Evolutionary conservation across 495 filamentous ascomycete species (phyloP).

Genomic region (Penicillium waksmanii): DNA sequence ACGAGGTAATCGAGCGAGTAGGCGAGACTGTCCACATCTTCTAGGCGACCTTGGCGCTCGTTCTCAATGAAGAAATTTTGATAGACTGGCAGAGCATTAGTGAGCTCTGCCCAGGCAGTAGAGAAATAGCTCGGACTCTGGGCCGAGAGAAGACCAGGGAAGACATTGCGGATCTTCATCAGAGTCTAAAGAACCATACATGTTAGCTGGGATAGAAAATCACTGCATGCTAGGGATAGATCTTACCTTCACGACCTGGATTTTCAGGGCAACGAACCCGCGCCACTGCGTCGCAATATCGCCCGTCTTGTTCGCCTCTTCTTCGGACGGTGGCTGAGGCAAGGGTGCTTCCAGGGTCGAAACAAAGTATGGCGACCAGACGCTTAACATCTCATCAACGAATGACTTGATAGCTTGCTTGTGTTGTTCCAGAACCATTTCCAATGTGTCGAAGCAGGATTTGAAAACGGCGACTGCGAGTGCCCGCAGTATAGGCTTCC

Average conservation of each 20-base stretch:
- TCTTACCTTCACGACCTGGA: slow-evolving; percentile 79
- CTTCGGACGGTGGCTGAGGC: slow-evolving; percentile 61
- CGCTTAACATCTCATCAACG: slow-evolving; percentile 77
- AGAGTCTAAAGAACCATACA: slow-evolving; percentile 59
- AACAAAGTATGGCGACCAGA: slow-evolving; percentile 87
- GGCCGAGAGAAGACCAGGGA: slow-evolving; percentile 76
- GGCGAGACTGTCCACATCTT: slow-evolving; percentile 89
- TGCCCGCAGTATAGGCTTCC: slow-evolving; percentile 74
- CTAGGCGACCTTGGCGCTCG: slow-evolving; percentile 82
- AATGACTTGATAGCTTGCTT: slow-evolving; percentile 82
- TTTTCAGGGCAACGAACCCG: slow-evolving; percentile 80
- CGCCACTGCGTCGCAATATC: slow-evolving; percentile 62
- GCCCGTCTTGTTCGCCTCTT: slow-evolving; percentile 56
- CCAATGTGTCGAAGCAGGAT: slow-evolving; percentile 89
- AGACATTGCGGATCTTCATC: slow-evolving; percentile 84
- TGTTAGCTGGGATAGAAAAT: neutral
- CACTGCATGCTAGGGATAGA: neutral
- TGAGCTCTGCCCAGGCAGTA: slow-evolving; percentile 83
- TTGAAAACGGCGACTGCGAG: slow-evolving; percentile 87
- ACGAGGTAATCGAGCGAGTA: slow-evolving; percentile 95
- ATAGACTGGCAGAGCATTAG: slow-evolving; percentile 69
- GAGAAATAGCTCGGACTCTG: slow-evolving; percentile 81
- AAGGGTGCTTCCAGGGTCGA: slow-evolving; percentile 71
- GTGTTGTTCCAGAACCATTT: slow-evolving; percentile 93
- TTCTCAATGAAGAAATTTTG: slow-evolving; percentile 81